Percentiles rank a stretch among this genome's conserved stretches.
phyloP scores from a whole-genome alignment of 2,329 filamentous ascomycete species.

The Xylaria sp. region DNA sequence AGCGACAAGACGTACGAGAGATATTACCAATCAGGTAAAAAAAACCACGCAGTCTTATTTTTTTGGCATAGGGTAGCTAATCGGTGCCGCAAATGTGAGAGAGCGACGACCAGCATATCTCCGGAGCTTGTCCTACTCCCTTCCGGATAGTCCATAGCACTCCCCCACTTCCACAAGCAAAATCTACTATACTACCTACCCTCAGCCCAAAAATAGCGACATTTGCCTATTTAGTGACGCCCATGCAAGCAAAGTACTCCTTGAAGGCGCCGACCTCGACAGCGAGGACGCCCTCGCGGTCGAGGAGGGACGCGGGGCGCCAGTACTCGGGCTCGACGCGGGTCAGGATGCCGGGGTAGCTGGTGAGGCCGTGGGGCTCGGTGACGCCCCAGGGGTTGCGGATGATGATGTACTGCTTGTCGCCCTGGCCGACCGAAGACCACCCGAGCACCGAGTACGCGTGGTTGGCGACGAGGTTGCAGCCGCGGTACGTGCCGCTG shows the following conservation, averaged over 20 bases:
- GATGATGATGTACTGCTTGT: slow-evolving; percentile 56
- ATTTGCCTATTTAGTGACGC: slow-evolving; percentile 44
- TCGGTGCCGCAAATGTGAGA: background rate
- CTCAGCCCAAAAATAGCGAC: background rate
- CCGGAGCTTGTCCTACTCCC: too few relatives aligned
- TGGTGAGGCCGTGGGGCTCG: slow-evolving; percentile 55
- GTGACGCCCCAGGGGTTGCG: slow-evolving; percentile 59
- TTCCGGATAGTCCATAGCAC: background rate
- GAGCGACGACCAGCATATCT: background rate
- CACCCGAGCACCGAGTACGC: slow-evolving; percentile 58
- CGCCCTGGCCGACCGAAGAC: slow-evolving; percentile 50
- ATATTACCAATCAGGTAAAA: too few relatives aligned
- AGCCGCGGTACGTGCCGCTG: slow-evolving; percentile 51
- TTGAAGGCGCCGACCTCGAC: slow-evolving; percentile 53
- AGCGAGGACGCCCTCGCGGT: slow-evolving; percentile 53
- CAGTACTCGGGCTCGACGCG: slow-evolving; percentile 53
- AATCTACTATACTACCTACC: background rate
- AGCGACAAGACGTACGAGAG: too few relatives aligned
- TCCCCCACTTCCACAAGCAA: background rate
- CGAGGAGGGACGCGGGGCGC: slow-evolving; percentile 53
- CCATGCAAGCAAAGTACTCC: slow-evolving; percentile 52
- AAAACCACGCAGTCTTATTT: too few relatives aligned
- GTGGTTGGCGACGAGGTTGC: slow-evolving; percentile 59
- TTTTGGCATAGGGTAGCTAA: background rate
- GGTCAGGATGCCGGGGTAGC: slow-evolving; percentile 55